Base-by-base conservation (phyloP, 75 land plant species). In the Larix kaempferi region DNA sequence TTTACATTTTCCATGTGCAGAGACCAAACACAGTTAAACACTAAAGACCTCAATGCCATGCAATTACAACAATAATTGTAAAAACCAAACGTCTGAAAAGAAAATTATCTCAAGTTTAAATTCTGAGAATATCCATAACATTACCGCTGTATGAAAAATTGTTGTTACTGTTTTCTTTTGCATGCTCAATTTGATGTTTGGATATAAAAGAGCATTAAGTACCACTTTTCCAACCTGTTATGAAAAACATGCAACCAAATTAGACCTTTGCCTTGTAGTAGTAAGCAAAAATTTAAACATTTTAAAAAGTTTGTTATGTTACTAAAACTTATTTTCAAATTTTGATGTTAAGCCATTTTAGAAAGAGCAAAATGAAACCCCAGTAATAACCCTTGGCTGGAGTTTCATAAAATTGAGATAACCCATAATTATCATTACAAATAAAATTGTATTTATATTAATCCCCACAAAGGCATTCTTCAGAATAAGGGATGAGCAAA, bases 81-180 rank as follows among this genome's bases (percentile, higher is more conserved):
- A 62, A 13, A 39, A 15, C 35, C 17, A 66, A 66, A 33, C 6
- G 54, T 49, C 10, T 49, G 54, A 49, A 49, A 14, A 19, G 33
- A 65, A 65, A 33, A 65, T 1, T 12, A 4, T 19, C 44, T 33
- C 33, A 19, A 14, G 33, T 6, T 66, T 17, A 35, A 62, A 66
- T 6, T 66, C 6, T 66, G n/a, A 66, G n/a, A 66, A 66, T 49
- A n/a, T 21, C n/a, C 41, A 69, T 19, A 69, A 41, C 52, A 23
- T 87, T 89, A 91, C 96, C 84, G 82, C 65, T 73, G 93, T 85
- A 86, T 93, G 91, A 67, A 91, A 87, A 76, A 93, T 89, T 26
- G 90, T 81, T 21, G 86, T 79, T 6, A 93, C 63, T 23, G 93
- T 59, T 55, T 91, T 93, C 78, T 89, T 91, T 59, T 89, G 86